These are phyloP conservation scores for Aspergillus sp. DNA, from an alignment of 2,329 filamentous ascomycete species.

Conservation along the genomic window DNA sequence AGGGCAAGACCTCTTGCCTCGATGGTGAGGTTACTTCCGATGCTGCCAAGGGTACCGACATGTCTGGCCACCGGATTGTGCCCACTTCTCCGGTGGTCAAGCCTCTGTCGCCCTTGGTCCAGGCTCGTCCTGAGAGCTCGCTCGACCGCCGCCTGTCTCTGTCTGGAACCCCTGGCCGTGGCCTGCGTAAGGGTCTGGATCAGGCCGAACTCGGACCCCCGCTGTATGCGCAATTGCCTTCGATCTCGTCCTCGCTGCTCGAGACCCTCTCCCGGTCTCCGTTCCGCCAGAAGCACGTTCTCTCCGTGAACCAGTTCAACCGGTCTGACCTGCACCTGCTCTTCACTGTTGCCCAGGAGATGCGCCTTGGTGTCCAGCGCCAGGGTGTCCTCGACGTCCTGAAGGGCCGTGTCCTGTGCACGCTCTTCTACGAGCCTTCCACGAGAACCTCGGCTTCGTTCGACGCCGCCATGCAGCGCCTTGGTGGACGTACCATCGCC, in stretches of 20 bases:
- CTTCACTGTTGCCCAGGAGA: conserved; percentile 95
- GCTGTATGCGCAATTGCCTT: conserved; percentile 44
- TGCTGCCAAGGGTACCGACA: conserved; percentile 60
- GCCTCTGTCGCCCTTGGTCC: conserved; percentile 37
- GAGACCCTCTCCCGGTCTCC: conserved; percentile 71
- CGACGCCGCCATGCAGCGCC: conserved; percentile 95
- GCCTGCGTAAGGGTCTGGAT: conserved; percentile 18
- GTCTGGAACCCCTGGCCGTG: conserved; percentile 32
- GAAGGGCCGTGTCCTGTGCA: conserved; percentile 77
- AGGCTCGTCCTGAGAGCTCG: conserved; percentile 29
- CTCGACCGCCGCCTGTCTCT: conserved; percentile 33
- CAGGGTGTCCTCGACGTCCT: conserved; percentile 84
- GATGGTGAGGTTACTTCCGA: conserved; percentile 59
- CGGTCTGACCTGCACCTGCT: conserved; percentile 83
- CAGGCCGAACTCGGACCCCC: conserved; percentile 35
- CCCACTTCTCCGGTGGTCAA: conserved; percentile 54
- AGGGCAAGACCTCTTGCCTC: conserved; percentile 66
- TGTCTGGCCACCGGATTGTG: conserved; percentile 58
- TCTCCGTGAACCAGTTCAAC: conserved; percentile 86
- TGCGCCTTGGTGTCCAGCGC: conserved; percentile 89
- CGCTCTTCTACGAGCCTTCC: conserved; percentile 96
- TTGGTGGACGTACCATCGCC: conserved; percentile 78
- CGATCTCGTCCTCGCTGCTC: conserved; percentile 53
- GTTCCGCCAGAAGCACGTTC: conserved; percentile 83
- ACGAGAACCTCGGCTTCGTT: conserved; percentile 94